Evolutionary conservation across 805 yeast genomes (phyloP).

Genomic region (Wickerhamomyces chambardii): DNA sequence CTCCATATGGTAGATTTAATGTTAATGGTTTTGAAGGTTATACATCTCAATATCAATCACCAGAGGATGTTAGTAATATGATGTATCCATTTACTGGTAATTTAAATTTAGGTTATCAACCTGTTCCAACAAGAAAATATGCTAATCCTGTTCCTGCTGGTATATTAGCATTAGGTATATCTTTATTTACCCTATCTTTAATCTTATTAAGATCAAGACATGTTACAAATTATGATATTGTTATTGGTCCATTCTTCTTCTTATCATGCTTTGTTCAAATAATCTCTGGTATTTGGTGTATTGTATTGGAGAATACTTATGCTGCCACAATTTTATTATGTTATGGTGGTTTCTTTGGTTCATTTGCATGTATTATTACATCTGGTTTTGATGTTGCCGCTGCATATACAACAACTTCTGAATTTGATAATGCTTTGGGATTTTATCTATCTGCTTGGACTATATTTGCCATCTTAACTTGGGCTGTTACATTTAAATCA

Average conservation of each 20-base stretch:
- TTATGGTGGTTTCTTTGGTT: slow-evolving; percentile 49
- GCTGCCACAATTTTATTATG: slow-evolving; percentile 43
- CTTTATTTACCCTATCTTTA: slow-evolving; percentile 39
- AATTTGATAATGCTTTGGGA: slow-evolving; percentile 35
- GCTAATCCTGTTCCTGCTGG: slow-evolving; percentile 46
- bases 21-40: slow-evolving; percentile 2
- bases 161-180: slow-evolving; percentile 35
- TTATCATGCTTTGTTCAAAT: slow-evolving; percentile 42
- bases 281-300: slow-evolving; percentile 42
- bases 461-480: slow-evolving; percentile 36
- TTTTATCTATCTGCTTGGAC: slow-evolving; percentile 43
- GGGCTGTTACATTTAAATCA: slow-evolving; percentile 38
- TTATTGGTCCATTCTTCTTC: slow-evolving; percentile 36
- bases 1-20: slow-evolving; percentile 2
- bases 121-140: slow-evolving; percentile 17
- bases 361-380: slow-evolving; percentile 36
- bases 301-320: slow-evolving; percentile 43
- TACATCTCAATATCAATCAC: not conserved
- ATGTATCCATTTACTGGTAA: slow-evolving; percentile 32
- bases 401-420: slow-evolving; percentile 23
- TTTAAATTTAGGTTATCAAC: slow-evolving; percentile 30
- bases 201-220: slow-evolving; percentile 36
- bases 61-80: not conserved
- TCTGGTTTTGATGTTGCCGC: slow-evolving; percentile 32
- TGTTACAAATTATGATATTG: slow-evolving; percentile 31